These are phyloP conservation scores for slime mould (Dictyostelium discoideum) DNA, from an alignment of 78 protist genomes.

Conservation along the genomic window dicty_2.7 NC_007089.4:4779001-4779500, in stretches of 20 bases:
- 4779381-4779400: not conserved
- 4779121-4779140: slow-evolving; percentile 13
- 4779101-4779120: slow-evolving; percentile 45
- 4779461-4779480: slow-evolving; percentile 72
- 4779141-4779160: slow-evolving; percentile 45
- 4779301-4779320: slow-evolving; percentile 57
- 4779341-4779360: slow-evolving; percentile 31
- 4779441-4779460: slow-evolving; percentile 48
- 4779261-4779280: slow-evolving; percentile 61
- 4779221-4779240: slow-evolving; percentile 67
- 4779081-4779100: slow-evolving; percentile 69
- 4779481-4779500: slow-evolving; percentile 71
- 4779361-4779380: slow-evolving; percentile 53
- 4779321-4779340: slow-evolving; percentile 49
- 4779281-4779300: slow-evolving; percentile 70
- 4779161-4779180: slow-evolving; percentile 73
- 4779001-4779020: slow-evolving; percentile 46
- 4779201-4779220: slow-evolving; percentile 50
- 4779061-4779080: slow-evolving; percentile 55
- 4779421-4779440: not conserved
- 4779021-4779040: slow-evolving; percentile 63
- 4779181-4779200: slow-evolving; percentile 36
- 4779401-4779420: not conserved
- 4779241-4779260: slow-evolving; percentile 37
- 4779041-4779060: slow-evolving; percentile 51